These are phyloP conservation scores for Pichia terricola DNA, from an alignment of 1,139 yeast species.

Conservation along the genomic window DNA sequence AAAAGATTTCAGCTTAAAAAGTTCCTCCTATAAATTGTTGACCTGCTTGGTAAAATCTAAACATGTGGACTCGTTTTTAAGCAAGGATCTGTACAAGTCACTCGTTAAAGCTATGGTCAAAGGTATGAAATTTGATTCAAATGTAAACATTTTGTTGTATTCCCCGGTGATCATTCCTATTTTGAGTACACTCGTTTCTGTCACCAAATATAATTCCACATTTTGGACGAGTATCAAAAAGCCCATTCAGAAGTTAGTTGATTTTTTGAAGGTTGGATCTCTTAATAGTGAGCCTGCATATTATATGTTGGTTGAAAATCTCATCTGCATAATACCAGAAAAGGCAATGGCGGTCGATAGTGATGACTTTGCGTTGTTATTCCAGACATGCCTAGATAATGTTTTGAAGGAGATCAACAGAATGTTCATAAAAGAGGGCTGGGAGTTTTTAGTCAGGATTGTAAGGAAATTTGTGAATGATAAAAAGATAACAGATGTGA, in stretches of 20 bases:
- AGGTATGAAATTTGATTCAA: constrained; percentile 33
- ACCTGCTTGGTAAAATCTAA: constrained; percentile 19
- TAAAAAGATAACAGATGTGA: constrained; percentile 1
- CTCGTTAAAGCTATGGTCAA: constrained; percentile 43
- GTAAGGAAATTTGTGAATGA: neutral
- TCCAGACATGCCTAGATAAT: constrained; percentile 22
- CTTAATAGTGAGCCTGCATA: constrained; percentile 44
- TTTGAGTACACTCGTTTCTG: constrained; percentile 35
- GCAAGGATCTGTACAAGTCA: constrained; percentile 32
- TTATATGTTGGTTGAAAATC: constrained; percentile 27
- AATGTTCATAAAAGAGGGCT: constrained; percentile 17
- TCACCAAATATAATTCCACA: constrained; percentile 33
- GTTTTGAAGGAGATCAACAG: constrained; percentile 16
- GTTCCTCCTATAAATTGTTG: constrained; percentile 32
- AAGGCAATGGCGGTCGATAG: constrained; percentile 14
- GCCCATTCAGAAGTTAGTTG: constrained; percentile 34
- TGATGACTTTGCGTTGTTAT: constrained; percentile 17
- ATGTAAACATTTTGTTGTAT: constrained; percentile 31
- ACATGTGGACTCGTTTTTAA: constrained; percentile 11
- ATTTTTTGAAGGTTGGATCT: constrained; percentile 42
- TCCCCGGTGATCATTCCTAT: constrained; percentile 40
- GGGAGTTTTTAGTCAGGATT: constrained; percentile 19
- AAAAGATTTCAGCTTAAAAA: constrained; percentile 39
- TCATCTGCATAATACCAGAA: constrained; percentile 19
- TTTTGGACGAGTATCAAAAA: constrained; percentile 41